Conservation (phyloP, 345 rosid genomes). For the Arabis alpina region DNA sequence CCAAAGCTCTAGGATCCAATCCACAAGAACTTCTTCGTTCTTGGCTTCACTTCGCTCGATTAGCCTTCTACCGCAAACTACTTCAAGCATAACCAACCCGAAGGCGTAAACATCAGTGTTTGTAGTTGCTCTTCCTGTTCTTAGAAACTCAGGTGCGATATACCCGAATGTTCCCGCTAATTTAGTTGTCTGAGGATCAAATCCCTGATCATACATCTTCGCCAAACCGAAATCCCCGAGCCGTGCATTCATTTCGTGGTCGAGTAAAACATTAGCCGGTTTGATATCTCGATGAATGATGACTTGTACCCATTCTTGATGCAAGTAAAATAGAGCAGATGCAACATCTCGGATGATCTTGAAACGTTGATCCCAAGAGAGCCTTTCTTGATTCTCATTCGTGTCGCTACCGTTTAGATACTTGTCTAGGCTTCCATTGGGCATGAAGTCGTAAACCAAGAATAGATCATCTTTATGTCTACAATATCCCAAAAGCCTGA, state of each 20-base stretch:
- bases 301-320: constrained; percentile 53
- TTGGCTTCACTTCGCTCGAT: constrained; percentile 3
- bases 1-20: constrained; percentile 44
- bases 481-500: constrained; percentile 51
- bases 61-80: constrained; percentile 50
- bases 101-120: constrained; percentile 46
- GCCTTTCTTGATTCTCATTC: constrained; percentile 10
- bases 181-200: constrained; percentile 42
- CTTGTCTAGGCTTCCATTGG: constrained; percentile 53
- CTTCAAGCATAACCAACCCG: constrained; percentile 48
- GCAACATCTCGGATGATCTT: constrained; percentile 47
- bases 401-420: constrained; percentile 18
- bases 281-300: constrained; percentile 54
- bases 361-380: constrained; percentile 49
- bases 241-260: constrained; percentile 41
- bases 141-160: constrained; percentile 46
- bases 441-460: constrained; percentile 54
- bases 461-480: constrained; percentile 45
- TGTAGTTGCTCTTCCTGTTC: constrained; percentile 49
- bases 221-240: constrained; percentile 56
- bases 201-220: constrained; percentile 45
- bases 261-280: constrained; percentile 46
- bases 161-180: constrained; percentile 51
- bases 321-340: constrained; percentile 45
- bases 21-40: constrained; percentile 35